These are phyloP conservation scores for Arxiozyma telluris DNA, from an alignment of 1,139 yeast genomes.

Conservation along the genomic window DNA sequence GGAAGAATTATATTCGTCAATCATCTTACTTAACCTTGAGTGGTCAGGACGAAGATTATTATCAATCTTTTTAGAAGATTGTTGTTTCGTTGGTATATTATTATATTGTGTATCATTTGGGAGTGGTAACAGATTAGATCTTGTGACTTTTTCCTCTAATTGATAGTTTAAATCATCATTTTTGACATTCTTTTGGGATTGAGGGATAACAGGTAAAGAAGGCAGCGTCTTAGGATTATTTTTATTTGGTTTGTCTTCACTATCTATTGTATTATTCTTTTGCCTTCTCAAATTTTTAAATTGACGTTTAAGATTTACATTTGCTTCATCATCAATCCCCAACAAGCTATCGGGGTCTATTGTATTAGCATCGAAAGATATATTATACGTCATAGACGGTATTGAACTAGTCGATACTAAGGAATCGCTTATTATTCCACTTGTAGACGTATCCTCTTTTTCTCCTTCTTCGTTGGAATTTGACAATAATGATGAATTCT, in stretches of 20 bases:
- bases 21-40: not conserved
- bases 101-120: too few species aligned
- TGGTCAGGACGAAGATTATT: not conserved
- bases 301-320: slow-evolving; percentile 27
- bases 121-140: not conserved
- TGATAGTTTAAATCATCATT: not conserved
- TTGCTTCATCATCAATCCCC: slow-evolving; percentile 28
- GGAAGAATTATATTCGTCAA: not conserved
- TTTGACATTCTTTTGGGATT: not conserved
- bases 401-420: slow-evolving; percentile 17
- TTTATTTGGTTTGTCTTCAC: not conserved
- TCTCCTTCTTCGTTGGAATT: not conserved
- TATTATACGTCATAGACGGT: slow-evolving; percentile 23
- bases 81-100: too few species aligned
- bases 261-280: not conserved
- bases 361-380: slow-evolving; percentile 20
- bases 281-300: slow-evolving; percentile 20
- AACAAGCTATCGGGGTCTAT: slow-evolving; percentile 19
- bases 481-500: not conserved
- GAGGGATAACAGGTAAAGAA: not conserved
- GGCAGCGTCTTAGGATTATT: not conserved
- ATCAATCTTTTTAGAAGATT: not conserved
- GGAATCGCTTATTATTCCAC: slow-evolving; percentile 5
- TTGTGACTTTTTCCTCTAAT: not conserved
- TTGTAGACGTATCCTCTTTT: not conserved